phyloP scores from a whole-genome alignment of 23 red algal genomes.

The Gracilaria domingensis region DNA sequence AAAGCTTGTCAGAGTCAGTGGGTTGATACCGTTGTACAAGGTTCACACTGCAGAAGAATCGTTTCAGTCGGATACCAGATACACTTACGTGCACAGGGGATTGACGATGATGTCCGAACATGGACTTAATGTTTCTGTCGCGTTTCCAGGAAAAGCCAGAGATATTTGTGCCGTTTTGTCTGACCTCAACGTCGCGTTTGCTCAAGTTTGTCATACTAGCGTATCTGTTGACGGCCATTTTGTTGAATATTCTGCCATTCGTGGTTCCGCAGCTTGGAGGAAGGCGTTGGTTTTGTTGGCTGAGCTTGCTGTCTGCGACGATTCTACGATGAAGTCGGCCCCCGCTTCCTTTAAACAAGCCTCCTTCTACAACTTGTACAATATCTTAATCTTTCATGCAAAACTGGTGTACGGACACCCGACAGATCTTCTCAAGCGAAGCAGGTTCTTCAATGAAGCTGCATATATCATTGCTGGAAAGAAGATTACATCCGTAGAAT shows the following conservation, averaged over 20 bases:
- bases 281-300: constrained; percentile 31
- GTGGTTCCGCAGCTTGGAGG: constrained; percentile 48
- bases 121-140: constrained; percentile 48
- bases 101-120: constrained; percentile 22
- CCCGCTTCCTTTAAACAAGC: constrained; percentile 39
- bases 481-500: constrained; percentile 53
- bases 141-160: constrained; percentile 10
- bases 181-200: constrained; percentile 62
- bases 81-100: constrained; percentile 52
- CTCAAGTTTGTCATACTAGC: constrained; percentile 21
- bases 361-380: constrained; percentile 77
- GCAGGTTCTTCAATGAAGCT: constrained; percentile 77
- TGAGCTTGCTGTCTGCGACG: constrained; percentile 45
- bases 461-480: constrained; percentile 76
- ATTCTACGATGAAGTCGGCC: constrained; percentile 2
- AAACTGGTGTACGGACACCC: constrained; percentile 74
- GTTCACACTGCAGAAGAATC: constrained; percentile 42
- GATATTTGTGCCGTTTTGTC: constrained; percentile 32
- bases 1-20: constrained; percentile 41
- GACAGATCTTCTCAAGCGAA: constrained; percentile 59
- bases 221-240: constrained; percentile 49
- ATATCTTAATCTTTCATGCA: constrained; percentile 75
- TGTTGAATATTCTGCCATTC: constrained; percentile 53
- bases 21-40: constrained; percentile 45
- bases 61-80: background rate